These are phyloP conservation scores for Eutrema yunnanense DNA, from an alignment of 345 rosid species.

Conservation along the genomic window DNA sequence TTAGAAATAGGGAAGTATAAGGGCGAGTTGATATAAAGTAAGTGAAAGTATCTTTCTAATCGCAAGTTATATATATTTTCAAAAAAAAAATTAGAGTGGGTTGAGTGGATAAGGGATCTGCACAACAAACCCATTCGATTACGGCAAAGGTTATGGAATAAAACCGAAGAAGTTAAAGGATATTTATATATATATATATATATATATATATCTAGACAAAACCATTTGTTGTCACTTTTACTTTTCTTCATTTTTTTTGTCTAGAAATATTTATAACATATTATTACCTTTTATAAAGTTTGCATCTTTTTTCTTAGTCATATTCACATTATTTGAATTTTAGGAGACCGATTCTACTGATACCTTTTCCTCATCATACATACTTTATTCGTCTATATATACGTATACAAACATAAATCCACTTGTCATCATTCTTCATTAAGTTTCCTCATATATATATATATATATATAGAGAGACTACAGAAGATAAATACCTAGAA, in stretches of 20 bases:
- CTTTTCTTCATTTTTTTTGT: background rate
- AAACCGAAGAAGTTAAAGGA: background rate
- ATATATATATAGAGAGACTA: conserved; percentile 10
- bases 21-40: no score
- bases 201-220: background rate
- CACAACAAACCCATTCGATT: no score
- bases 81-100: no score
- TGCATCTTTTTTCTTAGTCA: background rate
- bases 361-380: background rate
- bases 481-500: conserved; percentile 12
- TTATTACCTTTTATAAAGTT: background rate
- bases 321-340: background rate
- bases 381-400: background rate
- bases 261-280: background rate
- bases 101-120: no score
- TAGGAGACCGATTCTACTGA: conserved; percentile 16
- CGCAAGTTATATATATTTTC: no score
- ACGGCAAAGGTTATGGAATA: background rate
- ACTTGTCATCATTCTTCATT: conserved; percentile 3
- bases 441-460: conserved; percentile 4
- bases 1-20: no score
- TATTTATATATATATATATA: no score
- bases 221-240: background rate
- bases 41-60: no score
- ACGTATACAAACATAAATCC: background rate